Evolutionary conservation across 805 yeast species (phyloP).

Genomic region (Helenozyma rhizophorensis): DNA sequence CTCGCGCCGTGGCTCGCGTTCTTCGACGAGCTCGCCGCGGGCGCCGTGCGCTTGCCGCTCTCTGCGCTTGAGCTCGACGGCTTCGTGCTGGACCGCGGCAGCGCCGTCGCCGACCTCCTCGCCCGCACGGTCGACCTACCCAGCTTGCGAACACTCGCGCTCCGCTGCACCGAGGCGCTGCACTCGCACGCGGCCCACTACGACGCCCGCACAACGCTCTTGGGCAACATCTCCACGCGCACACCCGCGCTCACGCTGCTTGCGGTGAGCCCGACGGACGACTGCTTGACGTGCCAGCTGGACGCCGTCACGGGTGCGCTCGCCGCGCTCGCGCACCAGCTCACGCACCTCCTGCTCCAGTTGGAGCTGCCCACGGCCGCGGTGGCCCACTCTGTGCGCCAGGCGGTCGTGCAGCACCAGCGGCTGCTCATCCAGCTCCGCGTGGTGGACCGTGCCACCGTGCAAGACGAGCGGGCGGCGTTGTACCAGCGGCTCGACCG

Average conservation of each 20-base stretch:
- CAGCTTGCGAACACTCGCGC: conserved; percentile 10
- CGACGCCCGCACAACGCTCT: conserved; percentile 2
- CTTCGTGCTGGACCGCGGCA: conserved; percentile 14
- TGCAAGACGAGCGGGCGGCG: not conserved
- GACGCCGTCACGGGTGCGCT: conserved; percentile 1
- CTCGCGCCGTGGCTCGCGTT: conserved; percentile 20
- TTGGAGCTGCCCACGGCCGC: conserved; percentile 6
- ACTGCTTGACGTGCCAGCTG: conserved; percentile 11
- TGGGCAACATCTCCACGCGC: conserved; percentile 5
- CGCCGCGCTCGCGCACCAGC: conserved; percentile 4
- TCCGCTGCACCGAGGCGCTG: conserved; percentile 18
- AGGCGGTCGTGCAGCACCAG: conserved; percentile 4
- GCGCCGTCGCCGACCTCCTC: conserved; percentile 6
- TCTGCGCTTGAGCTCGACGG: conserved; percentile 20
- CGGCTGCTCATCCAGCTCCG: conserved; percentile 2
- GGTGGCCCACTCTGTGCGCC: conserved; percentile 2
- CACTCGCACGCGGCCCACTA: conserved; percentile 18
- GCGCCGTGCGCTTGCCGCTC: conserved; percentile 5
- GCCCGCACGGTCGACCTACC: conserved; percentile 12
- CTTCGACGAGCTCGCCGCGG: conserved; percentile 8
- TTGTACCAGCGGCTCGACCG: conserved; percentile 3
- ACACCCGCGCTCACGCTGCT: conserved; percentile 6
- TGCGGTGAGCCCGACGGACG: conserved; percentile 6
- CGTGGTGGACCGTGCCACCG: conserved; percentile 5
- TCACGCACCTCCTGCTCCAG: conserved; percentile 4